Base-by-base conservation (phyloP, 495 filamentous ascomycete genomes). In the Neurospora sp. region DNA sequence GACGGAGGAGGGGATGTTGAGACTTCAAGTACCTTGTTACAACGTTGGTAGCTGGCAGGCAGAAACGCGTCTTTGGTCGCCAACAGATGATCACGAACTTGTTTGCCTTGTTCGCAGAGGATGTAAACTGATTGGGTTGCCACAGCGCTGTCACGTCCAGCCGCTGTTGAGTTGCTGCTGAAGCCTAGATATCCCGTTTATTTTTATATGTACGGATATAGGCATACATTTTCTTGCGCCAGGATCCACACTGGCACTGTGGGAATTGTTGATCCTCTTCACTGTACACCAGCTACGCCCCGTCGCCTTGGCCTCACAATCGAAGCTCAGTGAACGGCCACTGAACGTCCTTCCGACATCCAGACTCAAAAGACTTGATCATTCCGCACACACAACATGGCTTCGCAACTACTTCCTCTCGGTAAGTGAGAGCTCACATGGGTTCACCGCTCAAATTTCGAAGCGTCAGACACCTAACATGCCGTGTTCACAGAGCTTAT, bases 321-420 rank as follows among this genome's bases (percentile, higher is more conserved):
- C n/a, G 24, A 70, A 17, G 69, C 69, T 37, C 39, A 28, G 69
- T 45, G 39, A 72, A 48, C 42, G 8, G 31, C 34, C n/a, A 40
- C 24, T 36, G 42, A 66, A 39, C 31, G 31, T 17, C 45, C 19
- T 69, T 59, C 21, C 31, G 24, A 72, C 43, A 66, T 66, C 54
- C 28, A 36, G 54, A 66, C 54, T 19, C 15, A 19, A 48, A 77
- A 77, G 69, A 69, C 71, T 43, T 71, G 37, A 34, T 31, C 54
- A 54, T 24, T 17, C 70, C 62, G 31, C 21, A 70, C 37, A 69
- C 59, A 77, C 76, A 75, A 72, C 74, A 94, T 94, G 92, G 90
- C 92, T 28, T 93, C 92, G 39, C 92, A 94, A 84, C 88, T 94
- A 45, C 89, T 94, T 48, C 92, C 92, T 70, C 85, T 94, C 70